phyloP scores from a whole-genome alignment of 1,284 basidiomycete genomes.

The Ganoderma multipileum region DNA sequence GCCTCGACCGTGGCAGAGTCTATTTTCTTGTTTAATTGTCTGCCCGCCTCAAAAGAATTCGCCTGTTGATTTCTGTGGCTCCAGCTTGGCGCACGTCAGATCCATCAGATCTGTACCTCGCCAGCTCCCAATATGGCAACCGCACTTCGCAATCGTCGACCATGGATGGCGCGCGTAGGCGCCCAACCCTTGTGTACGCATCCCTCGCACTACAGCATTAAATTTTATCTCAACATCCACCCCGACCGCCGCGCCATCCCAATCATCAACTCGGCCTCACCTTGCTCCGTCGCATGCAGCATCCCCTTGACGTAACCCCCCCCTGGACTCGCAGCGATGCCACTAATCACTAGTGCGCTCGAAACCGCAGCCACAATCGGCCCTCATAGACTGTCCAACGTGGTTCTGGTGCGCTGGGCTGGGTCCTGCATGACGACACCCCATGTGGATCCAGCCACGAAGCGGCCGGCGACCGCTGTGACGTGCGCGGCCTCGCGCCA shows the following conservation, averaged over 20 bases:
- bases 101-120: constrained; percentile 14
- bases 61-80: background rate
- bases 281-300: background rate
- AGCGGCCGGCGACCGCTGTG: constrained; percentile 10
- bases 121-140: constrained; percentile 21
- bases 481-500: constrained; percentile 21
- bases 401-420: background rate
- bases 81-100: constrained; percentile 15
- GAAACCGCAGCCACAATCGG: background rate
- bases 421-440: constrained; percentile 5
- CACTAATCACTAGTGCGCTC: background rate
- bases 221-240: background rate
- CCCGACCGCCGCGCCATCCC: background rate
- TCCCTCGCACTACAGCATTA: background rate
- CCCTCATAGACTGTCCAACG: background rate
- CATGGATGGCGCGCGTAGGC: background rate
- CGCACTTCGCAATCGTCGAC: background rate
- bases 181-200: background rate
- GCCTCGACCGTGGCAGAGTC: constrained; percentile 14
- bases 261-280: background rate
- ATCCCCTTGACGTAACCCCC: background rate
- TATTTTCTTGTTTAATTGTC: constrained; percentile 19
- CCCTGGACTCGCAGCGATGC: background rate
- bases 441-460: constrained; percentile 18
- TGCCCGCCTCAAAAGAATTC: background rate